Conservation (phyloP, 1,284 basidiomycete genomes). For the Sanguinoderma infundibulare region DNA sequence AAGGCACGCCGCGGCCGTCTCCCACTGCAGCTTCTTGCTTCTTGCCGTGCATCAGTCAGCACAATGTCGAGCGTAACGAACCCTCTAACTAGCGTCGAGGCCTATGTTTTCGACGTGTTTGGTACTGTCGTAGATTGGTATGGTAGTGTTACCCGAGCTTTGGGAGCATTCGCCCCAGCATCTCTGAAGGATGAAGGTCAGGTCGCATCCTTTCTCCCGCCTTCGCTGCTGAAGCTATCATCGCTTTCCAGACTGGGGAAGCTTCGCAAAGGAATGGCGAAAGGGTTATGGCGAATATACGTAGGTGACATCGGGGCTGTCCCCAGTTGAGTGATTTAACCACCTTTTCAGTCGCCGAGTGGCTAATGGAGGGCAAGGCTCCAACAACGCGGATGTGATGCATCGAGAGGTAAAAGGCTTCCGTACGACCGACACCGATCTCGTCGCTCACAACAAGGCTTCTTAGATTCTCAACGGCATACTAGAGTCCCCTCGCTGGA, state of each 20-base stretch:
- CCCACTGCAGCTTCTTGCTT: not conserved
- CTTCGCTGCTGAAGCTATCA: not conserved
- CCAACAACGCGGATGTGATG: slow-evolving; percentile 56
- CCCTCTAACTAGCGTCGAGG: slow-evolving; percentile 45
- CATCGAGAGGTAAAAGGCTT: slow-evolving; percentile 55
- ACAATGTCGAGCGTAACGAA: not conserved
- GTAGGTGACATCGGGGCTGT: slow-evolving; percentile 37
- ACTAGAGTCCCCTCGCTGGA: slow-evolving; percentile 52
- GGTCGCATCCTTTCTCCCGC: not conserved
- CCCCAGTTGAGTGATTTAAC: not conserved
- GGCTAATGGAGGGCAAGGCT: slow-evolving; percentile 48
- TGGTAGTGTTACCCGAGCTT: slow-evolving; percentile 47
- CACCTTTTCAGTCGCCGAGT: slow-evolving; percentile 36
- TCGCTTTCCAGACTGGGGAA: slow-evolving; percentile 42
- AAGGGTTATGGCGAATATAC: slow-evolving; percentile 50
- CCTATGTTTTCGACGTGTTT: slow-evolving; percentile 65
- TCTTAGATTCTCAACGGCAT: slow-evolving; percentile 59
- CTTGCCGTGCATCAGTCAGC: not conserved
- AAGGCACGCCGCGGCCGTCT: not conserved
- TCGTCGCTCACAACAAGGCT: too few relatives aligned
- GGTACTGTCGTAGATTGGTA: slow-evolving; percentile 71
- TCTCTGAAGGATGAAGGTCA: slow-evolving; percentile 29
- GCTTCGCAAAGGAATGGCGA: slow-evolving; percentile 63
- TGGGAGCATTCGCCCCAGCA: slow-evolving; percentile 34
- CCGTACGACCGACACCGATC: too few relatives aligned